A percentile compares a stretch with the other conserved stretches of the same genome.
phyloP scores from a whole-genome alignment of 345 rosid species.

The Physaria fendleri region DNA sequence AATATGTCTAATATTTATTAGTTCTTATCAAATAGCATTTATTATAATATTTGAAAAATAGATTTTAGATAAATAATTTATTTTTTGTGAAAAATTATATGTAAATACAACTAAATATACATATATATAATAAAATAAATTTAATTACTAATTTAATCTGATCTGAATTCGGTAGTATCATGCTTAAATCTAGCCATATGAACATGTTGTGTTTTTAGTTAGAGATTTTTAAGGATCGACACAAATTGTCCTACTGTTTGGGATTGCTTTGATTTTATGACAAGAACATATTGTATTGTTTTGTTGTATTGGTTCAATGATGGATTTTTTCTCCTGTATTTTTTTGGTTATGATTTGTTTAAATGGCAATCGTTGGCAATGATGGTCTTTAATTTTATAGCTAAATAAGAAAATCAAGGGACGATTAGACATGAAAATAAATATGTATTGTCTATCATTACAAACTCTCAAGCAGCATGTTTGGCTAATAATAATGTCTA shows the following conservation, averaged over 20 bases:
- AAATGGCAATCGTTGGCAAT: no score
- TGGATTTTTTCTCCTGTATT: neutral
- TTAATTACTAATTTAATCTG: no score
- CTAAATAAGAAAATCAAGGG: neutral
- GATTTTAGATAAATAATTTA: no score
- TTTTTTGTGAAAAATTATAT: no score
- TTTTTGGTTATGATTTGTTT: no score
- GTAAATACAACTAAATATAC: no score
- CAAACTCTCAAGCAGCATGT: neutral
- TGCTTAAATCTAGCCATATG: no score
- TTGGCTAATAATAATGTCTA: neutral
- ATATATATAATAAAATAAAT: no score
- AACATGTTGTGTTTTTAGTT: conserved; percentile 9
- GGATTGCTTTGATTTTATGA: conserved; percentile 22
- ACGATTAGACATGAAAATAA: neutral
- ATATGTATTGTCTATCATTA: neutral
- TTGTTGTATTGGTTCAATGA: conserved; percentile 9
- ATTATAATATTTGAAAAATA: no score
- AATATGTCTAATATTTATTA: no score
- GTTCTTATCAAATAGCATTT: no score
- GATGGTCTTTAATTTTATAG: conserved; percentile 19
- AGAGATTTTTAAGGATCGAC: conserved; percentile 7
- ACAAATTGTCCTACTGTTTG: conserved; percentile 18
- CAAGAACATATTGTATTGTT: conserved; percentile 5
- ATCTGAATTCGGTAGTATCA: no score